These are phyloP conservation scores for Cyanidium caldarium DNA, from an alignment of 23 red algal species.

Conservation along the genomic window DNA sequence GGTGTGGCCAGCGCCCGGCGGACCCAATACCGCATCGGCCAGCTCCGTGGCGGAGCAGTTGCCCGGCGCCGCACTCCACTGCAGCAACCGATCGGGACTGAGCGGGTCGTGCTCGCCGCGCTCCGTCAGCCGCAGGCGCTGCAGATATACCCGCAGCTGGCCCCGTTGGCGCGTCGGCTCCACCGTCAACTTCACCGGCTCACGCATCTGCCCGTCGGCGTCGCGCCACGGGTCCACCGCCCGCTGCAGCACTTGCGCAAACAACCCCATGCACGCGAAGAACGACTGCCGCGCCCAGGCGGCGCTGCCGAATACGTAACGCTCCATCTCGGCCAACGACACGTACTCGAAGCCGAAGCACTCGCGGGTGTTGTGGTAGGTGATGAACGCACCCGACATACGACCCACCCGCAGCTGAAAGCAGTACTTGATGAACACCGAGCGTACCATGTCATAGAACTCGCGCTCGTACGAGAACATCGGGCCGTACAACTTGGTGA, in stretches of 20 bases:
- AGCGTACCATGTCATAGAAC: constrained; percentile 90
- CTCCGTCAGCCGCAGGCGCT: neutral
- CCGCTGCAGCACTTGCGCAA: constrained; percentile 7
- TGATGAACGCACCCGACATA: constrained; percentile 63
- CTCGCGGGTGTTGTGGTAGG: constrained; percentile 62
- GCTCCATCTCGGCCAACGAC: constrained; percentile 60
- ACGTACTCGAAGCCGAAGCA: constrained; percentile 58
- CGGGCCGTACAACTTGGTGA: constrained; percentile 16
- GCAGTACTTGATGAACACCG: constrained; percentile 83
- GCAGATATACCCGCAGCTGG: neutral
- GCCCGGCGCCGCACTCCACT: neutral
- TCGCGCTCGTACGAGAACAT: constrained; percentile 72
- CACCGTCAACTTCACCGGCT: neutral
- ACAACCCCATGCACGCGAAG: constrained; percentile 8
- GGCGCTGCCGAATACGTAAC: constrained; percentile 64
- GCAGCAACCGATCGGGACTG: neutral
- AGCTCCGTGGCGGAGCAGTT: neutral
- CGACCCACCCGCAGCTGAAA: constrained; percentile 79
- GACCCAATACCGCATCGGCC: neutral
- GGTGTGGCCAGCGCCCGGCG: neutral
- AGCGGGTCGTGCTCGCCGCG: neutral
- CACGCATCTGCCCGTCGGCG: neutral
- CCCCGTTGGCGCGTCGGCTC: neutral
- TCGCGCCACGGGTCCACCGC: neutral
- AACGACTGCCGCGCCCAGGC: constrained; percentile 42